These are phyloP conservation scores for Epichloe uncinata DNA, from an alignment of 2,329 filamentous ascomycete genomes.

Conservation along the genomic window DNA sequence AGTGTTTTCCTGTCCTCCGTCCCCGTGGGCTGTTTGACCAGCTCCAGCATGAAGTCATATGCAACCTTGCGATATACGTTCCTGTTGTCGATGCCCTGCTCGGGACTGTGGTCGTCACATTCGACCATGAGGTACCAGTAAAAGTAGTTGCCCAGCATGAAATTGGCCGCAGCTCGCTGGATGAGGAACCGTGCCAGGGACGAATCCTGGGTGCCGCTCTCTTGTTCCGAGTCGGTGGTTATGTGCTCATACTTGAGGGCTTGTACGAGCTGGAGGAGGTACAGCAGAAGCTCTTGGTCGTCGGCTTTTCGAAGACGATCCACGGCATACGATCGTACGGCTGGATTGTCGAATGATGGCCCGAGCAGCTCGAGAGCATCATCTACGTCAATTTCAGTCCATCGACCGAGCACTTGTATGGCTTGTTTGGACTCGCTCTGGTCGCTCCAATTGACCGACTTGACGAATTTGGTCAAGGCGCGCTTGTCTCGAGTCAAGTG, in stretches of 20 bases:
- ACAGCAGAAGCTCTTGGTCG: conserved; percentile 81
- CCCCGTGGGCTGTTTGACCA: conserved; percentile 60
- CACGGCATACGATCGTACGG: conserved; percentile 86
- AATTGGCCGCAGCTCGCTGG: conserved; percentile 72
- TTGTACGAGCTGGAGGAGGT: conserved; percentile 87
- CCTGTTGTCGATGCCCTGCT: conserved; percentile 61
- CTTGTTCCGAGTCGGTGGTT: conserved; percentile 39
- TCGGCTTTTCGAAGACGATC: conserved; percentile 83
- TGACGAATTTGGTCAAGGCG: conserved; percentile 92
- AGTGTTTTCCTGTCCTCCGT: conserved; percentile 62
- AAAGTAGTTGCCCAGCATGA: conserved; percentile 85
- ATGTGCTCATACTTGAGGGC: conserved; percentile 88
- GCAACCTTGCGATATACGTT: conserved; percentile 87
- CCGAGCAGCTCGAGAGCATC: conserved; percentile 90
- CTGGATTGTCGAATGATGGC: conserved; percentile 77
- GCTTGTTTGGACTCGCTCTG: conserved; percentile 75
- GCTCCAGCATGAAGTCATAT: conserved; percentile 87
- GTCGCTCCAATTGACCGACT: conserved; percentile 91
- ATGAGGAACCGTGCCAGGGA: conserved; percentile 86
- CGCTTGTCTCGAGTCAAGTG: conserved; percentile 86
- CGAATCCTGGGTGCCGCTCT: conserved; percentile 55
- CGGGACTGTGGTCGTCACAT: conserved; percentile 70
- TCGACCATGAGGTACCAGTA: conserved; percentile 99
- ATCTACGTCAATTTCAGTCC: conserved; percentile 95
- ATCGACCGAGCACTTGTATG: conserved; percentile 77